Evolutionary conservation across 1,284 basidiomycete genomes (phyloP).

Genomic region (Pseudozyma hubeiensis): DNA sequence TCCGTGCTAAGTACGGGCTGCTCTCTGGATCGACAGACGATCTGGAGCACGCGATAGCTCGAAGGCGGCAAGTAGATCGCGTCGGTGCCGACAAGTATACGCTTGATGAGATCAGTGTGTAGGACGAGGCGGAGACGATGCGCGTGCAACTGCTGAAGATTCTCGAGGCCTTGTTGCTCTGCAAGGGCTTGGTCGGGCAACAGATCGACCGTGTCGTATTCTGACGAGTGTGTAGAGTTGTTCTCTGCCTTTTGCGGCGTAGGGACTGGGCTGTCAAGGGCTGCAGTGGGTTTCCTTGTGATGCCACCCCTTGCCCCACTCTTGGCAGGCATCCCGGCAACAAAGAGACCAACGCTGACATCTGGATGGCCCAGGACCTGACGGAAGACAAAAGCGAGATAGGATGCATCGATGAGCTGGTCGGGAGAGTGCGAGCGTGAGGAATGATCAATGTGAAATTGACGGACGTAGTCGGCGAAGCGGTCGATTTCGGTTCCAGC

Average conservation of each 20-base stretch:
- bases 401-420: conserved; percentile 79
- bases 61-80: conserved; percentile 81
- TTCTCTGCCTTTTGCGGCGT: conserved; percentile 2
- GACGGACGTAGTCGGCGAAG: conserved; percentile 76
- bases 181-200: conserved; percentile 28
- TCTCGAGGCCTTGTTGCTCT: conserved; percentile 69
- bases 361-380: conserved; percentile 78
- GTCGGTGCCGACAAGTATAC: conserved; percentile 82
- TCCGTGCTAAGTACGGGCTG: conserved; percentile 81
- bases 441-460: conserved; percentile 73
- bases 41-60: conserved; percentile 86
- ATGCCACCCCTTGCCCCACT: conserved; percentile 28
- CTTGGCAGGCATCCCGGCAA: conserved; percentile 17
- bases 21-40: conserved; percentile 82
- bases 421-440: conserved; percentile 66
- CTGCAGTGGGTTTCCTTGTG: conserved; percentile 2
- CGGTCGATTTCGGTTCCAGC: conserved; percentile 79
- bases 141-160: conserved; percentile 66
- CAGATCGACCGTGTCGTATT: conserved; percentile 33
- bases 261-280: conserved; percentile 12
- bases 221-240: not conserved
- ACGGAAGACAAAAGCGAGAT: conserved; percentile 83
- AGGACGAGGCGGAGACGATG: conserved; percentile 78
- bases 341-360: conserved; percentile 75
- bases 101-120: conserved; percentile 78